Conservation (phyloP, 192 early-diverging fungal genomes). For the Entomortierella chlamydospora region DNA sequence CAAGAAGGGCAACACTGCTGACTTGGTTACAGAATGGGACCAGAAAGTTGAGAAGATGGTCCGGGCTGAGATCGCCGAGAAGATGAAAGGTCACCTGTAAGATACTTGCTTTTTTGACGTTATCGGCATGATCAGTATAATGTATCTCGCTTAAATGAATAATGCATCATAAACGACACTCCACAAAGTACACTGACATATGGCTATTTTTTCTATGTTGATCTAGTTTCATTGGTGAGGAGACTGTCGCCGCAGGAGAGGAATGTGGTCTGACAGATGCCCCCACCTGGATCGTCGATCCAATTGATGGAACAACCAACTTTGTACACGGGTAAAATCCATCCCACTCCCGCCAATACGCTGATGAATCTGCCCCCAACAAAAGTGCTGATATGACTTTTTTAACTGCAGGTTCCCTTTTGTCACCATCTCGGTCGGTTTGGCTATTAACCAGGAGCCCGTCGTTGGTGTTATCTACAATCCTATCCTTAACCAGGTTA, state of each 20-base stretch:
- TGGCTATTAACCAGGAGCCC: conserved; percentile 77
- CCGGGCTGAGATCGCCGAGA: conserved; percentile 63
- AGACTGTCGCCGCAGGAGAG: conserved; percentile 73
- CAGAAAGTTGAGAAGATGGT: conserved; percentile 78
- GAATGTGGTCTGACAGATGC: conserved; percentile 68
- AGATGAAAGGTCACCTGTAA: conserved; percentile 60
- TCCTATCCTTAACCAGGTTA: conserved; percentile 89
- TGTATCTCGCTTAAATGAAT: too few relatives aligned
- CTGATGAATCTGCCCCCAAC: too few relatives aligned
- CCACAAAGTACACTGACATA: too few relatives aligned
- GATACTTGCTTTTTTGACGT: background rate
- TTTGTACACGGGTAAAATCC: conserved; percentile 73
- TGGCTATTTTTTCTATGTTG: background rate
- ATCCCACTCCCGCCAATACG: background rate
- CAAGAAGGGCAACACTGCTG: conserved; percentile 74
- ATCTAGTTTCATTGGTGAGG: conserved; percentile 89
- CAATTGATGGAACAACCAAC: conserved; percentile 86
- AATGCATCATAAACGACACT: too few relatives aligned
- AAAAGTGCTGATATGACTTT: background rate
- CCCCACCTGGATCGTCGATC: conserved; percentile 94
- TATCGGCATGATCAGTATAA: background rate
- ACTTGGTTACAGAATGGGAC: conserved; percentile 91
- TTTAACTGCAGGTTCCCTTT: conserved; percentile 73
- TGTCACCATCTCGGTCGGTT: conserved; percentile 86
- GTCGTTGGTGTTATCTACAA: conserved; percentile 93